Percentiles rank a stretch among this genome's conserved stretches.
Evolutionary conservation across 371 early-diverging fungal species (phyloP).

Genomic region (Phascolomyces articulosus): DNA sequence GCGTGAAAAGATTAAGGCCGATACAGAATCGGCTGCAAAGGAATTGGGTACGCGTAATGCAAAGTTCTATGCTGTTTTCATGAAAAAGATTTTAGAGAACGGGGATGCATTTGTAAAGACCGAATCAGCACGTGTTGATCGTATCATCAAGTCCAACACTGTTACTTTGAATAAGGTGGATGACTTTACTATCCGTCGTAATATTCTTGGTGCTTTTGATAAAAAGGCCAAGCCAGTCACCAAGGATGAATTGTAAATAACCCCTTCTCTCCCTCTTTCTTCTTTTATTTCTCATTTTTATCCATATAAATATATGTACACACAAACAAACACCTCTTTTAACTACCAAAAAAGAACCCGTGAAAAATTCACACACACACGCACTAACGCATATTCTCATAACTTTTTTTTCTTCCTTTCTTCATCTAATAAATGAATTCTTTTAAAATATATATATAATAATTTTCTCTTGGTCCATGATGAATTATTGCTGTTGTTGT

Average conservation of each 20-base stretch:
- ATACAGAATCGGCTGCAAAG: constrained; percentile 38
- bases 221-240: constrained; percentile 40
- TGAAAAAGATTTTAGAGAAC: constrained; percentile 68
- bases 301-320: background rate
- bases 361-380: background rate
- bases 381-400: background rate
- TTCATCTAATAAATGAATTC: background rate
- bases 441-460: too few relatives aligned
- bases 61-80: constrained; percentile 74
- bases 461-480: too few relatives aligned
- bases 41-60: constrained; percentile 47
- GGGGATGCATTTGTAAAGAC: constrained; percentile 63
- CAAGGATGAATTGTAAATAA: constrained; percentile 24
- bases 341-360: too few relatives aligned
- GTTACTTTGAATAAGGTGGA: constrained; percentile 69
- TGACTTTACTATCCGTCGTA: constrained; percentile 75
- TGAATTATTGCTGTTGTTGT: background rate
- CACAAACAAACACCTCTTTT: too few relatives aligned
- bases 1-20: constrained; percentile 39
- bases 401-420: background rate
- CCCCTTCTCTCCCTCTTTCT: background rate
- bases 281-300: background rate
- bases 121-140: constrained; percentile 73
- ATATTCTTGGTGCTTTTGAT: constrained; percentile 71
- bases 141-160: constrained; percentile 64